Evolutionary conservation across 2,329 filamentous ascomycete genomes (phyloP), one percentile per base, ranked within the genome.

Genomic region (Stagonosporopsis tanaceti): DNA sequence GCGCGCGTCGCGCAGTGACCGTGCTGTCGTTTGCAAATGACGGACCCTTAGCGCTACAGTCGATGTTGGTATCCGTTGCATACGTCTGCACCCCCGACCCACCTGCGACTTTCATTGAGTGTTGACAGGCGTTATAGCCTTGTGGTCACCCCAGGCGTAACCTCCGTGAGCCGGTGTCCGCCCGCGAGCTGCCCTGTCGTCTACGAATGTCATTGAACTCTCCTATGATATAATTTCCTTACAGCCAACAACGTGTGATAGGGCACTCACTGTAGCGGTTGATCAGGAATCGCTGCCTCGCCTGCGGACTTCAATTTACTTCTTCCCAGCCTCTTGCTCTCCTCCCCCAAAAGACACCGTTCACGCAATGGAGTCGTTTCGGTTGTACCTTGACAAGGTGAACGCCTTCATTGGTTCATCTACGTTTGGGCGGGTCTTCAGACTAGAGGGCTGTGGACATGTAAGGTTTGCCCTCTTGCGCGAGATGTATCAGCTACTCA

Each of bases 361-460:
- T n/a, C 20, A 20, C 60, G 67, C 35, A 47, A 75, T 75, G 73
- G 62, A 69, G 17, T 53, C 39, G 17, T 28, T 70, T 45, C 62
- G 61, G 20, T 56, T 47, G 20, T 59, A 55, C 12, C 15, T 65
- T 42, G 59, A 72, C 17, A 55, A 57, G 11, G 48, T 72, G 57
- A 73, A 76, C 50, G 50, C 37, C 25, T 65, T 60, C 35, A 51
- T 74, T 24, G 68, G 68, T 22, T 50, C 64, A 41, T 77, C 76
- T 11, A 76, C 68, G 3, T 76, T 78, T 59, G 76, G 76, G 28
- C 73, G 74, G 12, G 69, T 77, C 44, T 96, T 96, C 78, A 87
- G 87, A 63, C 85, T 96, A 30, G 91, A 96, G 64, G 91, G 91
- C 62, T 92, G 85, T 37, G 91, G 92, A 67, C 90, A 94, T 85